Conservation (phyloP, 768 basidiomycete genomes). For the Trametes meyenii region DNA sequence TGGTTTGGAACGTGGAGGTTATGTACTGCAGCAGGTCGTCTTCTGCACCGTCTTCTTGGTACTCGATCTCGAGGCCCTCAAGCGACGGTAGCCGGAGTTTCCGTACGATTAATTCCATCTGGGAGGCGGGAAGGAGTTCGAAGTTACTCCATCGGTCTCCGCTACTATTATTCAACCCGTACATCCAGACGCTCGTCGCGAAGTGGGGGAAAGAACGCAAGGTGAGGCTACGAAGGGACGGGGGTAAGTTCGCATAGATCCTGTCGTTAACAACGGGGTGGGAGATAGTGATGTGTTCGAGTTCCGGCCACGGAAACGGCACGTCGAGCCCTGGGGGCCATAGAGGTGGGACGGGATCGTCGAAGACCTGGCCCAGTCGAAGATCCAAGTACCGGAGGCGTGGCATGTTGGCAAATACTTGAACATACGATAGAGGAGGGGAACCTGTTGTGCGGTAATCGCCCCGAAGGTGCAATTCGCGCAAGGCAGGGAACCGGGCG, state of each 20-base stretch:
- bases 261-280: background rate
- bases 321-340: background rate
- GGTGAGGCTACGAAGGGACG: background rate
- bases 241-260: background rate
- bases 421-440: background rate
- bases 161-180: background rate
- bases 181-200: background rate
- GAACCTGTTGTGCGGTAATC: background rate
- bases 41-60: background rate
- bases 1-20: background rate
- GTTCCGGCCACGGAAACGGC: background rate
- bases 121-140: background rate
- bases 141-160: background rate
- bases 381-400: background rate
- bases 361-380: background rate
- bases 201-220: conserved; percentile 3
- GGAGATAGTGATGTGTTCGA: background rate
- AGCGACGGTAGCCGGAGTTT: background rate
- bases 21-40: background rate
- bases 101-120: background rate
- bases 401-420: background rate
- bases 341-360: background rate
- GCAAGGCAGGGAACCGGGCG: background rate
- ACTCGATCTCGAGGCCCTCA: background rate
- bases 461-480: background rate